Base-by-base conservation (phyloP, 1,284 basidiomycete species). In the Cryptococcus sp. region DNA sequence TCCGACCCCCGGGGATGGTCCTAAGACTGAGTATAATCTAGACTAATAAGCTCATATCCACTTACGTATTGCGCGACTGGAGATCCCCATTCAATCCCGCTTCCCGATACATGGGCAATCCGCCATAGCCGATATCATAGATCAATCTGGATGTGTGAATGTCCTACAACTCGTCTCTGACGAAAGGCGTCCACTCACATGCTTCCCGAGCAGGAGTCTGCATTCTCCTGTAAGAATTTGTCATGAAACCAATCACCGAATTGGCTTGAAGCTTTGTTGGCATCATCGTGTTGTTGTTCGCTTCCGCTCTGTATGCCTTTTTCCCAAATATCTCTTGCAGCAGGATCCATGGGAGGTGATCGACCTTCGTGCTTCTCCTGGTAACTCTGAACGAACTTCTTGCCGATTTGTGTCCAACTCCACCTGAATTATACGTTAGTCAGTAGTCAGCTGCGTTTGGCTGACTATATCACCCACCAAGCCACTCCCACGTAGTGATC, bases 1-100 rank as follows among this genome's bases (percentile, higher is more conserved):
- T 77, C 6, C 77, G 76, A 33, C 61, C 61, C 33, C 59, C 58
- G n/a, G 38, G 10, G n/a, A 41, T 41, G 38, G 10, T 41, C 10
- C 38, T 10, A n/a, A 41, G 38, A 41, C n/a, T 41, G 38, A 10
- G 10, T 41, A 10, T n/a, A 2, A 10, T 41, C 10, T 10, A 41
- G 38, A 41, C 10, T 41, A 10, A 1, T 23, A 23, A 23, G 38
- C 38, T n/a, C 38, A 41, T 10, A 41, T 41, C 10, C 10, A 10
- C 10, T 10, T 10, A 41, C 38, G n/a, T 41, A n/a, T 41, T n/a
- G n/a, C 38, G n/a, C 38, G 38, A 41, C 10, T n/a, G 1, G 38
- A 41, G 10, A 10, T 41, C 38, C n/a, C 38, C 38, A 41, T 41
- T 41, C 38, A 41, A n/a, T n/a, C 10, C 38, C 2, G 38, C 38